Percentiles rank a stretch among this genome's conserved stretches.
Evolutionary conservation across 305 asterid genomes (phyloP).

Genomic region (Solanum hybrid): DNA sequence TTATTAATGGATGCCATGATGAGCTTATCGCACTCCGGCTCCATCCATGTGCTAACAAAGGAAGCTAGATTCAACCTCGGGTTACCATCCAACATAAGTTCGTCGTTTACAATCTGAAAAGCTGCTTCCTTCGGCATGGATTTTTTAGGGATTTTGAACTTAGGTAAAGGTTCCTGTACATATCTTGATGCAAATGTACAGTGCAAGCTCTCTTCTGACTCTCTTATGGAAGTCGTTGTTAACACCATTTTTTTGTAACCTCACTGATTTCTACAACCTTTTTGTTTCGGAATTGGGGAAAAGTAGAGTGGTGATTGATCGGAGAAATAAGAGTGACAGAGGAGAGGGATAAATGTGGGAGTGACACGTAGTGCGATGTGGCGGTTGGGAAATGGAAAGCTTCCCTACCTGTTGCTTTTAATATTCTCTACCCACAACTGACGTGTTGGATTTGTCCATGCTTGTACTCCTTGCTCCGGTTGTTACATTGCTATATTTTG

Average conservation of each 20-base stretch:
- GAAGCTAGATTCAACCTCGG: slow-evolving; percentile 68
- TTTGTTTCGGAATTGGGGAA: not conserved
- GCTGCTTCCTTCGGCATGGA: slow-evolving; percentile 78
- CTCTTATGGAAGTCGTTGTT: slow-evolving; percentile 23
- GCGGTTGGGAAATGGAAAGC: not conserved
- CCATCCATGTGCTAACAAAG: slow-evolving; percentile 80
- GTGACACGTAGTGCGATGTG: slow-evolving; percentile 2
- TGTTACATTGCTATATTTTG: no score
- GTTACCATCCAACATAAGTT: slow-evolving; percentile 68
- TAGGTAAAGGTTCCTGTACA: slow-evolving; percentile 42
- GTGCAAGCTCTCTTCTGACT: slow-evolving; percentile 33
- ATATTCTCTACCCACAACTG: not conserved
- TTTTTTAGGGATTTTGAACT: slow-evolving; percentile 45
- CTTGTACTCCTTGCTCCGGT: not conserved
- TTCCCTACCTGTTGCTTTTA: not conserved
- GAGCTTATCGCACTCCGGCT: slow-evolving; percentile 64
- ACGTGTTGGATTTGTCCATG: not conserved
- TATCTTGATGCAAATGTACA: slow-evolving; percentile 68
- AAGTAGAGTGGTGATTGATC: not conserved
- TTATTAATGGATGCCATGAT: slow-evolving; percentile 53
- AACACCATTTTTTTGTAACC: slow-evolving; percentile 26
- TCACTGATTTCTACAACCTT: not conserved
- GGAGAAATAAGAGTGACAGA: not conserved
- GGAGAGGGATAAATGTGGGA: not conserved
- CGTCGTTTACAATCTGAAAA: slow-evolving; percentile 60